Evolutionary conservation across 768 basidiomycete genomes (phyloP).

Genomic region (Trametes meyenii): DNA sequence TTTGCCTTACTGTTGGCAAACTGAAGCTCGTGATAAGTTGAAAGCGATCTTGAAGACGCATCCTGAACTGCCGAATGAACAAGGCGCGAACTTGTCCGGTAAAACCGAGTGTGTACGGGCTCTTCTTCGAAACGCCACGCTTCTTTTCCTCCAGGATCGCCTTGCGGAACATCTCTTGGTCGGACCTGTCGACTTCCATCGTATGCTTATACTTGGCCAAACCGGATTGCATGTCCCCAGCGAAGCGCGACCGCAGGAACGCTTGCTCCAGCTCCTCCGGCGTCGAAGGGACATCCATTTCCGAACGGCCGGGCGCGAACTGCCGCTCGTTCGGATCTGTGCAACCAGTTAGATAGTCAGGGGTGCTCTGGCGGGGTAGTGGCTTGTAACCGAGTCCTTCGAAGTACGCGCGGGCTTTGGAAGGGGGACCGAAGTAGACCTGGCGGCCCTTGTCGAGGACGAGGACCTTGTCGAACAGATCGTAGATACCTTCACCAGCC

Average conservation of each 20-base stretch:
- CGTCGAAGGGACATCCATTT: slow-evolving; percentile 61
- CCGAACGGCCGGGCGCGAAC: slow-evolving; percentile 64
- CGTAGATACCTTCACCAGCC: slow-evolving; percentile 78
- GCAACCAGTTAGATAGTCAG: slow-evolving; percentile 84
- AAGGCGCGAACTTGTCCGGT: slow-evolving; percentile 71
- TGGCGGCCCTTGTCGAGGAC: slow-evolving; percentile 81
- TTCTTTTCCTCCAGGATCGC: slow-evolving; percentile 80
- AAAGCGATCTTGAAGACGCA: slow-evolving; percentile 75
- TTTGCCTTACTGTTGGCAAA: slow-evolving; percentile 57
- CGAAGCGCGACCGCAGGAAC: slow-evolving; percentile 54
- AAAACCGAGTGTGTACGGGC: slow-evolving; percentile 84
- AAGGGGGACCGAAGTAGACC: slow-evolving; percentile 77
- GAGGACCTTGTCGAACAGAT: slow-evolving; percentile 85
- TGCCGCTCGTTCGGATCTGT: slow-evolving; percentile 87
- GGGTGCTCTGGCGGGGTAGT: slow-evolving; percentile 80
- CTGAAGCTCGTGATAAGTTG: slow-evolving; percentile 73
- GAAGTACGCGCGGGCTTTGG: slow-evolving; percentile 79
- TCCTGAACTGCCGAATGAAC: slow-evolving; percentile 72
- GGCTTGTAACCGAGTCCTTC: slow-evolving; percentile 70
- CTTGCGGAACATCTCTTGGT: slow-evolving; percentile 77
- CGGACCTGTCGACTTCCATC: slow-evolving; percentile 62
- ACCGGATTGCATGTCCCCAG: slow-evolving; percentile 45
- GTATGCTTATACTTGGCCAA: slow-evolving; percentile 56
- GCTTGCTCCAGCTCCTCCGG: slow-evolving; percentile 69
- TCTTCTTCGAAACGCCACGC: slow-evolving; percentile 73